phyloP scores from a whole-genome alignment of 1,139 yeast species.

The Zygosaccharomyces pseudobailii region DNA sequence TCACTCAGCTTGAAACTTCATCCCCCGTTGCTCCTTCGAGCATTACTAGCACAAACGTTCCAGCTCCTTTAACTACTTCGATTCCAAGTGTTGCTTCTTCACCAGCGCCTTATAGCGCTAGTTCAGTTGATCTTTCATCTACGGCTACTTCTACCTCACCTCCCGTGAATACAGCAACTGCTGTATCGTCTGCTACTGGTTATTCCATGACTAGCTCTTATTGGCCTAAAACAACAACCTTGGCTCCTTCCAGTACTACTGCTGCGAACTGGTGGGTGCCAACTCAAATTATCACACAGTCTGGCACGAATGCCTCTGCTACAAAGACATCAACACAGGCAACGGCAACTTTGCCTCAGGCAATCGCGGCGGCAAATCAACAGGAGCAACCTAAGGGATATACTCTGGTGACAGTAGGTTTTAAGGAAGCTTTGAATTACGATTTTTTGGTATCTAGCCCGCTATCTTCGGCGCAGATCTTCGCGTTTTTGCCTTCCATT shows the following conservation, averaged over 20 bases:
- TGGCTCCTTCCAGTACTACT: conserved; percentile 9
- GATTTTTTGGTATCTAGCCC: conserved; percentile 66
- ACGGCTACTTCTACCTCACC: conserved; percentile 6
- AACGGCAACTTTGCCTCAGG: conserved; percentile 56
- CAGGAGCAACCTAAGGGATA: conserved; percentile 37
- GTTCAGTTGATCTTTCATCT: background rate
- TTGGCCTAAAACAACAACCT: conserved; percentile 5
- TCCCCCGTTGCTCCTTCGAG: background rate
- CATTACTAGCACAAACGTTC: background rate
- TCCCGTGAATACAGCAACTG: conserved; percentile 5
- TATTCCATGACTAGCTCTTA: conserved; percentile 1
- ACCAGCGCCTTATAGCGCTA: background rate
- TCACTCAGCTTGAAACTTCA: background rate
- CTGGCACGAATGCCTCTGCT: conserved; percentile 28
- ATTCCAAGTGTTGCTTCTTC: conserved; percentile 18
- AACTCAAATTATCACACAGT: conserved; percentile 30
- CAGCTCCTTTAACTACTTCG: conserved; percentile 2
- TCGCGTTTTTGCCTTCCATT: conserved; percentile 60
- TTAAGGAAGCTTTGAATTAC: conserved; percentile 61
- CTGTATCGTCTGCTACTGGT: conserved; percentile 4
- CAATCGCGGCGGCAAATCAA: conserved; percentile 47
- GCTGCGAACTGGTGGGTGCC: conserved; percentile 36
- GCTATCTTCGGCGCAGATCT: conserved; percentile 68
- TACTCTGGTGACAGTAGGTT: conserved; percentile 62
- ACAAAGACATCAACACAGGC: conserved; percentile 36